A percentile compares a stretch with the other conserved stretches of the same genome.
These are phyloP conservation scores for Candida peoriensis DNA, from an alignment of 805 yeast species.

Conservation along the genomic window DNA sequence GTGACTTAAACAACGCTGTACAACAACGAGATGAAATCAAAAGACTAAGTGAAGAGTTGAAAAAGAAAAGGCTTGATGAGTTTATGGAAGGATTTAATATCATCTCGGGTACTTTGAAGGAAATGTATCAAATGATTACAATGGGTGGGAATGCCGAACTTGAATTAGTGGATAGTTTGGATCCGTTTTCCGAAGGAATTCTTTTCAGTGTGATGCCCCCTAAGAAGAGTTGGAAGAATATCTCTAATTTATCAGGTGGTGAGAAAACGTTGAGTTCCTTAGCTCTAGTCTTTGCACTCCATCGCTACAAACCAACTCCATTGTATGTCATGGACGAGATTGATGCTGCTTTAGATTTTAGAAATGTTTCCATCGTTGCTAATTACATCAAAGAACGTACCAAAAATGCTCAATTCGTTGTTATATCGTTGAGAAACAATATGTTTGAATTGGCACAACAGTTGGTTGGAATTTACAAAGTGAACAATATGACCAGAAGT, in stretches of 20 bases:
- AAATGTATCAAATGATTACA: conserved; percentile 97
- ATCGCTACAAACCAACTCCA: conserved; percentile 95
- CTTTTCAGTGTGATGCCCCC: conserved; percentile 99
- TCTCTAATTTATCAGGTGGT: conserved; percentile 93
- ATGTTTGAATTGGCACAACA: conserved; percentile 97
- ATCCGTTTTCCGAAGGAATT: conserved; percentile 98
- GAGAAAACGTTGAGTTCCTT: conserved; percentile 93
- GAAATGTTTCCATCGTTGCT: conserved; percentile 96
- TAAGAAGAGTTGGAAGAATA: conserved; percentile 94
- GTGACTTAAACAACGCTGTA: conserved; percentile 66
- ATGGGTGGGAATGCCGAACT: conserved; percentile 99
- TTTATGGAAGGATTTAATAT: conserved; percentile 89
- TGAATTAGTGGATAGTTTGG: conserved; percentile 90
- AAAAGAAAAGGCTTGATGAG: conserved; percentile 72
- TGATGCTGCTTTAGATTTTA: conserved; percentile 96
- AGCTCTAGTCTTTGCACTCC: conserved; percentile 94
- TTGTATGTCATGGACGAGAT: conserved; percentile 98
- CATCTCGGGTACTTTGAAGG: conserved; percentile 84
- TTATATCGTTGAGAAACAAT: conserved; percentile 89
- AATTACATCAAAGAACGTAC: conserved; percentile 95
- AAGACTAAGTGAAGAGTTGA: conserved; percentile 58
- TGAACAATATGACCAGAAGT: conserved; percentile 83
- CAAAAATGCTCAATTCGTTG: conserved; percentile 93
- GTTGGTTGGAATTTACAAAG: conserved; percentile 92
- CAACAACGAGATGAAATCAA: conserved; percentile 59